A percentile compares a stretch with the other conserved stretches of the same genome.
These are phyloP conservation scores for Tulasnella sp. DNA, from an alignment of 768 basidiomycete genomes.

Conservation along the genomic window DNA sequence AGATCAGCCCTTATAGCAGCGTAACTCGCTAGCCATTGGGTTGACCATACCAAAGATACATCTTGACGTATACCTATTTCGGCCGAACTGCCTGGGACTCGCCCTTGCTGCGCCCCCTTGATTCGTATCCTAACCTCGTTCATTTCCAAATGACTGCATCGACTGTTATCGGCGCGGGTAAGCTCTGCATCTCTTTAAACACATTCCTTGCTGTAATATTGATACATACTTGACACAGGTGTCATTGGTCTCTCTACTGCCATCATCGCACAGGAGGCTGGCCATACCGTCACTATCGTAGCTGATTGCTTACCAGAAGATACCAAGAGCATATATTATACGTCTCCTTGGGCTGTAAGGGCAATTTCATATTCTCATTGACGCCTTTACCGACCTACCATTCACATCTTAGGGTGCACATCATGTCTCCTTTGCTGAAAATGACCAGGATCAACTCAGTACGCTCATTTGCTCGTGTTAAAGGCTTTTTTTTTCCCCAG, in stretches of 20 bases:
- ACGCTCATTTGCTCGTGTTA: background rate
- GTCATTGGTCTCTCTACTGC: constrained; percentile 73
- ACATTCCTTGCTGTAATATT: background rate
- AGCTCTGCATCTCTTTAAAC: background rate
- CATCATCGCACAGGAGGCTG: constrained; percentile 51
- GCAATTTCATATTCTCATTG: background rate
- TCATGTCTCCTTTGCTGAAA: constrained; percentile 50
- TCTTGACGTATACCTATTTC: no score
- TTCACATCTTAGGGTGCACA: constrained; percentile 59
- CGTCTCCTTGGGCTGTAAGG: constrained; percentile 73
- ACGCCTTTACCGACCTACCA: background rate
- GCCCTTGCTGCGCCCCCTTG: no score
- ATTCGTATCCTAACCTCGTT: no score
- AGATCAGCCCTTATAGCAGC: no score
- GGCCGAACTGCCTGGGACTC: no score
- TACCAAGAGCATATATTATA: constrained; percentile 59
- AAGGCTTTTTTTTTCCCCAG: background rate
- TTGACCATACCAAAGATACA: no score
- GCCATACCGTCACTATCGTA: constrained; percentile 55
- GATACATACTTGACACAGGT: constrained; percentile 32
- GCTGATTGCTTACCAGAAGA: constrained; percentile 66
- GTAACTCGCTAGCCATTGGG: no score
- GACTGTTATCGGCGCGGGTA: constrained; percentile 35
- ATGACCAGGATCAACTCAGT: constrained; percentile 48
- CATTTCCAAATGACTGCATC: constrained; percentile 15